Evolutionary conservation across 2,329 filamentous ascomycete species (phyloP), one percentile per base, ranked within the genome.

Genomic region (Colletotrichum higginsianum): DNA sequence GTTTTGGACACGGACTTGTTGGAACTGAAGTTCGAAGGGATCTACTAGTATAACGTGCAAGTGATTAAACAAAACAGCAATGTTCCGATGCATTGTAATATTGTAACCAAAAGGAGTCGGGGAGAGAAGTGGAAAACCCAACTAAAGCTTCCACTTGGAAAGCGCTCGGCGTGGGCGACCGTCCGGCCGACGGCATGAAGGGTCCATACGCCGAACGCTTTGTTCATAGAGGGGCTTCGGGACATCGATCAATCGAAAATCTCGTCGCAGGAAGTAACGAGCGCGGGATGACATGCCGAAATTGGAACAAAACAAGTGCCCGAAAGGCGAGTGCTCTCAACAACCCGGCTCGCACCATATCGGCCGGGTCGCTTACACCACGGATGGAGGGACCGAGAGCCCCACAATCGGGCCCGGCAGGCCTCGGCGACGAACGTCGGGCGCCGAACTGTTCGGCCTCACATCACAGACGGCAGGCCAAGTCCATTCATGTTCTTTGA

Each of bases 371-470:
- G 47, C n/a, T 23, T 49, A n/a, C n/a, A 12, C 47, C 47, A 49
- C 47, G 11, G n/a, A 49, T 23, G 50, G 7, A 53, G 16, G 12
- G 26, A 53, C 26, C 50, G 50, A 53, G 30, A 30, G 50, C 50
- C 50, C 47, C n/a, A 49, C n/a, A 49, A n/a, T 12, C n/a, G 8
- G 47, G 47, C 47, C 47, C 9, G 47, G 47, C n/a, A 49, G n/a
- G 23, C 57, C 40, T 47, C 57, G 57, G 57, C 42, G 23, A 21
- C 23, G 23, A 21, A 47, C 21, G 7, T n/a, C 21, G 4, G 8
- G 57, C 16, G 57, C 57, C 57, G 57, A 60, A 40, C 35, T 15
- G n/a, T 3, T 35, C 57, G 23, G 57, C 9, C 9, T 49, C 46
- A 49, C 9, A n/a, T 5, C 46, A 21, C 46, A n/a, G 8, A 49